Base-by-base conservation (phyloP, 163 green algal species). In the Scenedesmus sp. region DNA sequence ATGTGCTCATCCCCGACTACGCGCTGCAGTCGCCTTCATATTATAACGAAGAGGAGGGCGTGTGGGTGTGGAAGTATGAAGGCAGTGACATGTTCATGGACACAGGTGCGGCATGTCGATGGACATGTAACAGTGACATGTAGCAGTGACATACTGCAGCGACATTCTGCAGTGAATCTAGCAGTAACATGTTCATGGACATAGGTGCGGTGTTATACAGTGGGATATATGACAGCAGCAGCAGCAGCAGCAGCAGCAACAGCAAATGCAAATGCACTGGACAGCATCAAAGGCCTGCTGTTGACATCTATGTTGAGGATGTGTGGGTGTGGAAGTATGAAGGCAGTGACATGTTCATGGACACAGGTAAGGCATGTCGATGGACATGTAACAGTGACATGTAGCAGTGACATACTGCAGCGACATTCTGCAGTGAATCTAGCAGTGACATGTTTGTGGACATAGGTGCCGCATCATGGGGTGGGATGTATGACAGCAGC, bases 1-100 rank as follows among this genome's bases (percentile, higher is more conserved):
- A 99, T 88, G 90, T 99, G 4, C 60, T 97, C 60, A 95, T 99
- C 54, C 97, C 98, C 2, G 95, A 97, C 64, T 93, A 99, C 59
- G 90, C 95, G 20, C 92, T 99, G 56, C 96, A 97, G 77, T 93
- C 94, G 12, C 94, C 94, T 0, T 96, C 94, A 4, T 96, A 95
- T 64, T 97, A 94, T 81, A 94, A 97, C 76, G 94, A 97, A 26
- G 26, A 93, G 1, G 95, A 98, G 89, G 93, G 96, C 70, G 87
- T 97, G 9, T 98, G 97, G 97, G 90, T 97, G 4, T 98, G 97
- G 97, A 96, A 97, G 88, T 98, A 96, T 81, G 94, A 97, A 3
- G 95, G 90, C 77, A 97, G 97, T 52, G 90, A 98, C 55, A 96
- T 98, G 93, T 98, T 95, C 91, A 97, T 99, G 91, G 96, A 98